A percentile compares a stretch with the other conserved stretches of the same genome.
phyloP scores from a whole-genome alignment of 176 grass and related monocot genomes.

The Carex scoparia region DNA sequence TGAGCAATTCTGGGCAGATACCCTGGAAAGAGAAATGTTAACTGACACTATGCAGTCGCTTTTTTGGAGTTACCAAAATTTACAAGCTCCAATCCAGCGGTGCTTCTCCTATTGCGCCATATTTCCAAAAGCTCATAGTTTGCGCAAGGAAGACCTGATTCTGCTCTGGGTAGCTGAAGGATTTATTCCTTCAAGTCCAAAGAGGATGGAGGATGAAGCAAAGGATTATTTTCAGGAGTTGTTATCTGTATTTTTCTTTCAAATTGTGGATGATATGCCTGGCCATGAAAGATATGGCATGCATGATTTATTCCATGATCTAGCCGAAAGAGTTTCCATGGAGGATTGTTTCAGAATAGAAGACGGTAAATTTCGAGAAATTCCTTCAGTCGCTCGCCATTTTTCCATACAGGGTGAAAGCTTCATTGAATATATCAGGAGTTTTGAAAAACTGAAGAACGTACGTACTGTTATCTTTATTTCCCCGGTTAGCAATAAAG shows the following conservation, averaged over 20 bases:
- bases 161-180: constrained; percentile 12
- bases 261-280: neutral
- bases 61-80: constrained; percentile 8
- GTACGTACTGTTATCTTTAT: neutral
- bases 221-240: constrained; percentile 18
- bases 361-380: neutral
- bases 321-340: constrained; percentile 16
- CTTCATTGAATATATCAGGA: neutral
- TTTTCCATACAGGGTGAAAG: neutral
- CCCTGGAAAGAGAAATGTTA: neutral
- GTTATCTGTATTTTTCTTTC: constrained; percentile 14
- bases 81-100: neutral
- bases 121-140: neutral
- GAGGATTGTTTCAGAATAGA: constrained; percentile 18
- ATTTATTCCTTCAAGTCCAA: neutral
- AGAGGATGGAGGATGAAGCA: neutral
- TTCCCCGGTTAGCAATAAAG: neutral
- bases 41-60: neutral
- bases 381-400: neutral
- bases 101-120: constrained; percentile 22
- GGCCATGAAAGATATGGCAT: neutral
- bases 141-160: neutral
- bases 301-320: constrained; percentile 24
- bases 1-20: neutral
- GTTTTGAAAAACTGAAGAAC: neutral